Percentiles rank a stretch among this genome's conserved stretches.
Conservation (phyloP, 225 moss, liverwort and hornwort genomes). For the Pleurozium schreberi region DNA sequence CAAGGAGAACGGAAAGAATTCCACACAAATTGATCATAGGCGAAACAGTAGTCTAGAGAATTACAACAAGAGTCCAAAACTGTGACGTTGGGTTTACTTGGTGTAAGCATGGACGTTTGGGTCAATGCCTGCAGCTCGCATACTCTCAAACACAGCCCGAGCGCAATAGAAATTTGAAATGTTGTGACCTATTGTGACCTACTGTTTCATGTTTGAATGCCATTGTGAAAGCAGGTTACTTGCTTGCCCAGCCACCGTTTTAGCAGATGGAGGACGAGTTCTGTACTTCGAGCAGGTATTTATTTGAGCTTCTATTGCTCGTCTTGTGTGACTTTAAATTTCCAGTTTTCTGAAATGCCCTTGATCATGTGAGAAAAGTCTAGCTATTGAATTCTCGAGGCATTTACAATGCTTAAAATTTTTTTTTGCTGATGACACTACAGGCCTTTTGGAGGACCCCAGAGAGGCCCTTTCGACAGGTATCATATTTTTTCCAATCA, state of each 20-base stretch:
- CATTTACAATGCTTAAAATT: not conserved
- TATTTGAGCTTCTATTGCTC: not conserved
- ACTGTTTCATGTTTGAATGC: not conserved
- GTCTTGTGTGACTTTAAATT: not conserved
- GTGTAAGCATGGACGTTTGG: no score
- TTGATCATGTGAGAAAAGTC: not conserved
- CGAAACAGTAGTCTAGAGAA: not conserved
- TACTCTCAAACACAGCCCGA: no score
- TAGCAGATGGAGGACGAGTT: constrained; percentile 74
- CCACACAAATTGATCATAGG: not conserved
- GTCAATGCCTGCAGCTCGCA: no score
- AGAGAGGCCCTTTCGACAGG: constrained; percentile 92
- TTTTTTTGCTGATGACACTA: not conserved
- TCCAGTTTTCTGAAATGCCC: not conserved
- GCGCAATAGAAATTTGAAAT: not conserved
- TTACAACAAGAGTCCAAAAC: not conserved
- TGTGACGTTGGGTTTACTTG: constrained; percentile 11
- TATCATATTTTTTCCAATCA: not conserved
- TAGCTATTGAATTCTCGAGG: not conserved
- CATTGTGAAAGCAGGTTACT: constrained; percentile 39
- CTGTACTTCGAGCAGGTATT: constrained; percentile 89
- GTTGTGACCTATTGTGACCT: not conserved
- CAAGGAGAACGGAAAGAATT: not conserved
- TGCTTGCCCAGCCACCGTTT: constrained; percentile 79
- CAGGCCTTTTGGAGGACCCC: constrained; percentile 97